Conservation (phyloP, 1,284 basidiomycete genomes). For the Kalmanozyma brasiliensis region DNA sequence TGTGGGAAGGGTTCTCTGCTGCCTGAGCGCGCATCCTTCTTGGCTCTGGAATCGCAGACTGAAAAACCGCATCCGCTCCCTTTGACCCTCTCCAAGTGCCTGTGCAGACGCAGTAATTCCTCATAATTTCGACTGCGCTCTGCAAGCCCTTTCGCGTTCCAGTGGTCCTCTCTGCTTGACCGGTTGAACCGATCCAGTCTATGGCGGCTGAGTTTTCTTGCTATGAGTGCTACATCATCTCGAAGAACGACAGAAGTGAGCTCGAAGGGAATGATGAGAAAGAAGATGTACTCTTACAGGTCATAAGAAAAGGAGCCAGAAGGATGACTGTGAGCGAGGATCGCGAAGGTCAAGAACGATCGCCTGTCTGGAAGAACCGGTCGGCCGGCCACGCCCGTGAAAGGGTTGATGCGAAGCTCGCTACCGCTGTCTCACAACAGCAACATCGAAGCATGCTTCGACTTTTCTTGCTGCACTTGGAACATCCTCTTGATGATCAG, state of each 20-base stretch:
- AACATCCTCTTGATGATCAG: no score
- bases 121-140: slow-evolving; percentile 27
- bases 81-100: slow-evolving; percentile 10
- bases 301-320: not conserved
- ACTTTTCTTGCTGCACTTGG: no score
- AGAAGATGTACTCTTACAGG: no score
- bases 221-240: slow-evolving; percentile 4
- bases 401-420: slow-evolving; percentile 7
- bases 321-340: slow-evolving; percentile 1
- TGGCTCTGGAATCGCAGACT: not conserved
- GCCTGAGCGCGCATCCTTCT: not conserved
- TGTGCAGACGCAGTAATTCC: slow-evolving; percentile 19
- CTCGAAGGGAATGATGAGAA: no score
- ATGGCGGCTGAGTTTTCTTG: not conserved
- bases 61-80: slow-evolving; percentile 20
- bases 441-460: no score
- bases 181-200: slow-evolving; percentile 20
- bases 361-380: not conserved
- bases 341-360: slow-evolving; percentile 4
- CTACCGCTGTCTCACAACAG: not conserved
- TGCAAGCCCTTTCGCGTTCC: slow-evolving; percentile 1
- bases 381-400: slow-evolving; percentile 24
- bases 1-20: slow-evolving; percentile 5
- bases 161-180: slow-evolving; percentile 6
- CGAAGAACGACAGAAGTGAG: no score